These are phyloP conservation scores for Thelephora aurantiotincta DNA, from an alignment of 768 basidiomycete species.

Conservation along the genomic window DNA sequence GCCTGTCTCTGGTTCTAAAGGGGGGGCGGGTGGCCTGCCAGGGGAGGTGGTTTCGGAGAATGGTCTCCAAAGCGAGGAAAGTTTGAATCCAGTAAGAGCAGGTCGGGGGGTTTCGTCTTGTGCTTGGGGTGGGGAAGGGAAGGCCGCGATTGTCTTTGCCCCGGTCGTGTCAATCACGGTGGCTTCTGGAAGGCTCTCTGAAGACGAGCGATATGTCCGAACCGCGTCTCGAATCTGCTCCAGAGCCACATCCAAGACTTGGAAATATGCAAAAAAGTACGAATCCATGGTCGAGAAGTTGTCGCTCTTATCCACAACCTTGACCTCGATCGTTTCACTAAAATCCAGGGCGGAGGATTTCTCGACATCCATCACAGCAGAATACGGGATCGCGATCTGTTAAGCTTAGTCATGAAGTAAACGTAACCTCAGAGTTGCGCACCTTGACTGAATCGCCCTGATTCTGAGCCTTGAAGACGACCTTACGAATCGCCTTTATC, in stretches of 20 bases:
- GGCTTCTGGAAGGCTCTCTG: constrained; percentile 6
- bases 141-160: background rate
- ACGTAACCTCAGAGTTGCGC: constrained; percentile 3
- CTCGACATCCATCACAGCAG: constrained; percentile 79
- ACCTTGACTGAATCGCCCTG: constrained; percentile 94
- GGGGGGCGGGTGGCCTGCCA: constrained; percentile 15
- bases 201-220: constrained; percentile 31
- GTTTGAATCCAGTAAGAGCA: constrained; percentile 35
- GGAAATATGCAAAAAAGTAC: constrained; percentile 93
- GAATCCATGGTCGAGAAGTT: constrained; percentile 61
- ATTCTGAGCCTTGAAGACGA: constrained; percentile 93
- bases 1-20: constrained; percentile 20
- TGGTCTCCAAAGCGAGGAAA: constrained; percentile 53
- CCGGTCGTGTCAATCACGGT: constrained; percentile 15
- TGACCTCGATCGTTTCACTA: constrained; percentile 91
- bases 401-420: constrained; percentile 1
- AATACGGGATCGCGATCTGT: constrained; percentile 89
- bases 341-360: constrained; percentile 85
- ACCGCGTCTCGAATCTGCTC: constrained; percentile 74
- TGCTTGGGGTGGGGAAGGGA: constrained; percentile 9
- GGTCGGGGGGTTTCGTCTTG: constrained; percentile 14
- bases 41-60: constrained; percentile 42
- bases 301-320: constrained; percentile 73
- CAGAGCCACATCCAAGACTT: constrained; percentile 60
- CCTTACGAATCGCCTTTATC: constrained; percentile 89